phyloP scores from a whole-genome alignment of 139 green algal species.

The Chlorella sp. region DNA sequence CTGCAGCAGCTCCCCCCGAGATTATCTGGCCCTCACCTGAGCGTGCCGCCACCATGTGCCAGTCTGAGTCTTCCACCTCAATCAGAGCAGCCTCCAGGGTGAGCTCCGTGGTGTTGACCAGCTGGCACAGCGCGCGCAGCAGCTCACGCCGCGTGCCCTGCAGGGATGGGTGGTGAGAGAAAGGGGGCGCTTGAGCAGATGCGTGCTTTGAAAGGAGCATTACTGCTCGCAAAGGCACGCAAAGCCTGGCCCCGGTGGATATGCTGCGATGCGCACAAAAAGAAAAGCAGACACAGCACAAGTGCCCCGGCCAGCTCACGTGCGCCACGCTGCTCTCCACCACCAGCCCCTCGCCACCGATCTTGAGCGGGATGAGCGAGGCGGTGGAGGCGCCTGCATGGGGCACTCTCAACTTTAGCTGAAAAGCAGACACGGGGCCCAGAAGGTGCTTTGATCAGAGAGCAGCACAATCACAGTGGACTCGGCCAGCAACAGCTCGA shows the following conservation, averaged over 20 bases:
- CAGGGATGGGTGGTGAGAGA: not conserved
- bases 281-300: not conserved
- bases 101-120: conserved; percentile 76
- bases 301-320: conserved; percentile 6
- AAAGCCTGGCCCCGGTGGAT: too few species aligned
- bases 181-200: not conserved
- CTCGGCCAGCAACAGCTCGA: too few species aligned
- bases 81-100: conserved; percentile 71
- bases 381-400: conserved; percentile 8
- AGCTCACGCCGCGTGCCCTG: conserved; percentile 62
- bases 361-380: conserved; percentile 31
- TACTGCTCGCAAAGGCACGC: too few species aligned
- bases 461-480: not conserved
- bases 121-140: conserved; percentile 76
- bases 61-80: conserved; percentile 50
- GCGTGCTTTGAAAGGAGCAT: too few species aligned
- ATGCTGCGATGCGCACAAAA: too few species aligned
- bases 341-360: conserved; percentile 49
- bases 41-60: conserved; percentile 47
- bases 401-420: too few species aligned
- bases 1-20: too few species aligned
- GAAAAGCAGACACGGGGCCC: too few species aligned
- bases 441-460: too few species aligned
- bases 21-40: too few species aligned
- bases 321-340: conserved; percentile 63